Evolutionary conservation across 225 moss, liverwort and hornwort genomes (phyloP).

Genomic region (Pleurozium schreberi): DNA sequence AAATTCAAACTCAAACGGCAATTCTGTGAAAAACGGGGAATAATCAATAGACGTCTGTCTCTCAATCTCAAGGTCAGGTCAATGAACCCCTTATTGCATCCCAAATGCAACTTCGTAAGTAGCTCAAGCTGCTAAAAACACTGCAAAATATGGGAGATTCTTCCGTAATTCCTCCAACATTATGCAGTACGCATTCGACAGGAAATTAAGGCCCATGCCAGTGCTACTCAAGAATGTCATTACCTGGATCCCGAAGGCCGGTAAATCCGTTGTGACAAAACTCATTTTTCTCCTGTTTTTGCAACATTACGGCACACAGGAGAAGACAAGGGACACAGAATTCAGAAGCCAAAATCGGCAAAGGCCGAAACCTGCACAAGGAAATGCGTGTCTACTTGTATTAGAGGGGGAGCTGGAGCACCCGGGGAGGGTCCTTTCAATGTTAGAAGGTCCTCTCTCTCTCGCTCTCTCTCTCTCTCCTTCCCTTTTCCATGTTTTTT

Average conservation of each 20-base stretch:
- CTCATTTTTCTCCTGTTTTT: not conserved
- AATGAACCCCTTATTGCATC: not conserved
- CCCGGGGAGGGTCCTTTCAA: conserved; percentile 81
- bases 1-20: not conserved
- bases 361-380: conserved; percentile 79
- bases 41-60: not conserved
- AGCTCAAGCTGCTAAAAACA: not conserved
- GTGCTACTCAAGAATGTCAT: not conserved
- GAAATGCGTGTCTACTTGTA: conserved; percentile 84
- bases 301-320: conserved; percentile 29
- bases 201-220: not conserved
- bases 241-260: not conserved
- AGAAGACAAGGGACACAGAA: conserved; percentile 58
- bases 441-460: conserved; percentile 49
- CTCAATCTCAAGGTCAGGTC: not conserved
- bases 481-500: not conserved
- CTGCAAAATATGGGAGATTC: not conserved
- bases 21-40: not conserved
- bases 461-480: not conserved
- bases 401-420: conserved; percentile 31
- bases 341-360: conserved; percentile 73
- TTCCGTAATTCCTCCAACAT: not conserved
- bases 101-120: not conserved
- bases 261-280: not conserved
- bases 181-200: not conserved